Percentiles rank a stretch among this genome's conserved stretches.
These are phyloP conservation scores for Paraphoma chrysanthemicola DNA, from an alignment of 2,329 filamentous ascomycete genomes.

Conservation along the genomic window DNA sequence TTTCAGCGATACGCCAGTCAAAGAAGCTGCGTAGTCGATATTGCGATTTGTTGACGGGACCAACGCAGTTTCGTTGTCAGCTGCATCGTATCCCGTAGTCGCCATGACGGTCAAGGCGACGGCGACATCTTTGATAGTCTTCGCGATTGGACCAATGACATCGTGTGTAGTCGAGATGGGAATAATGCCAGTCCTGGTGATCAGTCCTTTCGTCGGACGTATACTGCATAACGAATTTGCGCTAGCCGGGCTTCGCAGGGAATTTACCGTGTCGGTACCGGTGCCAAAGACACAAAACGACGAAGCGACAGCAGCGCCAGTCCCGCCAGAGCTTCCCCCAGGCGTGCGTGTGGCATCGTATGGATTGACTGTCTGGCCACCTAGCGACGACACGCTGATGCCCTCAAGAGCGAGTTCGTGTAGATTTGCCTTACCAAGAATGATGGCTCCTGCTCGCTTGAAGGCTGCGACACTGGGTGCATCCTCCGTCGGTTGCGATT, in stretches of 20 bases:
- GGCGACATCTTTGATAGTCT: slow-evolving; percentile 59
- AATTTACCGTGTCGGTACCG: slow-evolving; percentile 69
- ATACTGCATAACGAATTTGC: slow-evolving; percentile 68
- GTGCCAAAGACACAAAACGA: slow-evolving; percentile 66
- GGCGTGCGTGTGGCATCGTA: slow-evolving; percentile 71
- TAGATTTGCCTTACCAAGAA: slow-evolving; percentile 65
- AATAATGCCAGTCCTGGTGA: slow-evolving; percentile 60
- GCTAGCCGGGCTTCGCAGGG: slow-evolving; percentile 64
- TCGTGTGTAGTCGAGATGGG: slow-evolving; percentile 66
- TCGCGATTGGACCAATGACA: slow-evolving; percentile 61
- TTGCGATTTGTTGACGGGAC: slow-evolving; percentile 51
- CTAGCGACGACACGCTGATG: slow-evolving; percentile 66
- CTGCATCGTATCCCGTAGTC: slow-evolving; percentile 57
- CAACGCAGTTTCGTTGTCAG: slow-evolving; percentile 61
- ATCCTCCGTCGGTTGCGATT: slow-evolving; percentile 57
- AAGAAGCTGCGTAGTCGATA: slow-evolving; percentile 56
- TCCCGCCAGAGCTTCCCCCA: slow-evolving; percentile 69
- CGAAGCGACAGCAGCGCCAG: slow-evolving; percentile 65
- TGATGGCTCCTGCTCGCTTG: slow-evolving; percentile 59
- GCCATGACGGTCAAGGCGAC: slow-evolving; percentile 62
- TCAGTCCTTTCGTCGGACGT: slow-evolving; percentile 62
- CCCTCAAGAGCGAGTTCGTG: slow-evolving; percentile 72
- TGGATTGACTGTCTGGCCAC: slow-evolving; percentile 70
- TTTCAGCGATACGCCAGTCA: slow-evolving; percentile 46
- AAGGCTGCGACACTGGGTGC: slow-evolving; percentile 59